Base-by-base conservation (phyloP, 257 asterid species). In the Cruciata laevipes region DNA sequence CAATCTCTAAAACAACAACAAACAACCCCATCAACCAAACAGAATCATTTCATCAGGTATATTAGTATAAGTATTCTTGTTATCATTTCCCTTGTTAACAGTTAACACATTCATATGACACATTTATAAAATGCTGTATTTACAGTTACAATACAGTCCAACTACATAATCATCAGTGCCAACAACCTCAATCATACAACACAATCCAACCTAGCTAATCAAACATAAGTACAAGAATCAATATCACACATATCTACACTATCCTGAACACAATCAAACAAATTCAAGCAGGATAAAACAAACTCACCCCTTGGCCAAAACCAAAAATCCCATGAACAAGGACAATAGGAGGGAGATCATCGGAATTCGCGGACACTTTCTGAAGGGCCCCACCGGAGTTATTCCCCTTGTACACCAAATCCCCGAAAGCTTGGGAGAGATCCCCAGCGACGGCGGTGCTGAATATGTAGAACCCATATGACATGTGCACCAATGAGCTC, bases 281-380 rank as follows among this genome's bases (percentile, higher is more conserved):
- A 47, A 47, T 0, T 13, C 51, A 42, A 40, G 49, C 49, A 40
- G 16, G 11, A 40, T n/a, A 10, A 40, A 40, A 42, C 51, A 42
- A 47, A 40, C 84, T 58, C 85, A 90, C 99, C 94, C 99, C 99
- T 88, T 94, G 87, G 16, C 99, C 99, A 74, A 94, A 94, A 62
- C 99, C 99, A 81, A 94, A 94, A 68, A 90, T 90, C 16, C 97
- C 97, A 78, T 93, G 99, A 69, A 93, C 95, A 74, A 93, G 74
- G 6, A 93, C 96, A 81, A 93, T 93, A 27, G 99, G 99, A 63
- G 99, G 96, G 75, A 90, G 76, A 78, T 88, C 96, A 47, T 79
- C 80, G 30, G 35, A 76, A 75, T 49, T 74, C 12, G 84, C 70
- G 27, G 78, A 70, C 25, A 81, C 90, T 23, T 30, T 78, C 74